Percentiles rank a stretch among this genome's conserved stretches.
These are phyloP conservation scores for Ascodesmis nigricans DNA, from an alignment of 495 filamentous ascomycete species.

Conservation along the genomic window DNA sequence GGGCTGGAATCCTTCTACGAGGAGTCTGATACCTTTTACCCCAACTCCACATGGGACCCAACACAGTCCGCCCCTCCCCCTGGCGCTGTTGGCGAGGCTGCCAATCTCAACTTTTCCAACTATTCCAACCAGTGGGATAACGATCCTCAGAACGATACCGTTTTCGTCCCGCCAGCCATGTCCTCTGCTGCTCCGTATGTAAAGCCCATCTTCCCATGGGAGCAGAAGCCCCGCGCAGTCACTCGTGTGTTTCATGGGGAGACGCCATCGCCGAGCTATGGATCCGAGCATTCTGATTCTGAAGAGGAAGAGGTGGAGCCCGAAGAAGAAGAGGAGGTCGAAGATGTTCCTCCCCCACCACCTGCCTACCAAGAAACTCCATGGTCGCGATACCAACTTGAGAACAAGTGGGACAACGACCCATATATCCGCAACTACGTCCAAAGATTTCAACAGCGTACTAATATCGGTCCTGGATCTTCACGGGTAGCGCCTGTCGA, in stretches of 20 bases:
- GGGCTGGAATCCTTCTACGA: no score
- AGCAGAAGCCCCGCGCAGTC: conserved; percentile 18
- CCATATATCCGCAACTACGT: conserved; percentile 19
- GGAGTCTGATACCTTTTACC: no score
- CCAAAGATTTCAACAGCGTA: conserved; percentile 9
- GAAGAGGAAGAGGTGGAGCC: conserved; percentile 9
- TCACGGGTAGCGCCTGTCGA: conserved; percentile 6
- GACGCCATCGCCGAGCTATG: no score
- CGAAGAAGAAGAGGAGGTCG: conserved; percentile 4
- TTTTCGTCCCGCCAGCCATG: background rate
- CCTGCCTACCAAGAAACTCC: background rate
- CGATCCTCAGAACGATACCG: background rate
- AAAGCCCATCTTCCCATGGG: conserved; percentile 20
- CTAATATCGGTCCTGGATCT: conserved; percentile 5
- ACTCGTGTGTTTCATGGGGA: conserved; percentile 20
- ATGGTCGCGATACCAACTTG: conserved; percentile 12
- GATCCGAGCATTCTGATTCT: conserved; percentile 4
- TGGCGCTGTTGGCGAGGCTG: conserved; percentile 14
- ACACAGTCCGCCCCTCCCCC: conserved; percentile 19
- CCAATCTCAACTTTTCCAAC: conserved; percentile 11
- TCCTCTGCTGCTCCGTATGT: conserved; percentile 4
- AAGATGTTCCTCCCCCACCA: no score
- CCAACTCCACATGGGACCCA: conserved; percentile 15
- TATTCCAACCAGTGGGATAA: conserved; percentile 21
- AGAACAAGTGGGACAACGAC: conserved; percentile 20